Evolutionary conservation across 1,284 basidiomycete genomes (phyloP), one percentile per base, ranked within the genome.

Genomic region (Ganoderma boninense): DNA sequence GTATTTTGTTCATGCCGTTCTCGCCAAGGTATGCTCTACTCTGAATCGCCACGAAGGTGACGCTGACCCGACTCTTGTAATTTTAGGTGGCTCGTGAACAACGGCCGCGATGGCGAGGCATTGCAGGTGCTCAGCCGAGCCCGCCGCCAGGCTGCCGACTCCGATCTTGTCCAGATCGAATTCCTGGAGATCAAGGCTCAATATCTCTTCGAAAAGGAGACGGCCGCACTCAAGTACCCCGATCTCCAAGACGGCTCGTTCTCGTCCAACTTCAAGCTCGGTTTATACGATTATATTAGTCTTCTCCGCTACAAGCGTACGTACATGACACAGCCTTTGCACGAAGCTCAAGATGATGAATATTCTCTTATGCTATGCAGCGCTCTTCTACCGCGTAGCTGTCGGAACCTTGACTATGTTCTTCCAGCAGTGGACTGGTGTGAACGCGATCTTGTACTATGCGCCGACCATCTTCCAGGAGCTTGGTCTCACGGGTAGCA

Each of bases 101-200:
- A 90, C 76, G 90, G 90, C 43, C 86, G 91, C 49, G 90, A 95
- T 72, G 91, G 94, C 16, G 93, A 95, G 80, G 90, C 92, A 1
- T 83, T 94, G 23, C 76, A 78, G 7, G 90, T 91, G 11, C 85
- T 95, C 18, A 90, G 91, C 75, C 81, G 79, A 44, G 89, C 92
- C 10, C 89, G 94, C 49, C 78, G 82, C 10, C 81, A 89, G 18
- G 84, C 89, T 2, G 81, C 86, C 10, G 87, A 92, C 65, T 83
- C 87, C 29, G 90, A 93, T 23, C 80, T 92, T 13, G 89, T 95
- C 8, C 89, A 92, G 73, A 91, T 94, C 73, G 94, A 96, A 76
- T 95, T 90, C 82, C 84, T 95, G 87, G 92, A 95, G 77, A 92
- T 96, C 80, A 91, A 91, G 73, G 93, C 93, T 0, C 92, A 95